Evolutionary conservation across 495 filamentous ascomycete genomes (phyloP).

Genomic region (Arthonia radiata): DNA sequence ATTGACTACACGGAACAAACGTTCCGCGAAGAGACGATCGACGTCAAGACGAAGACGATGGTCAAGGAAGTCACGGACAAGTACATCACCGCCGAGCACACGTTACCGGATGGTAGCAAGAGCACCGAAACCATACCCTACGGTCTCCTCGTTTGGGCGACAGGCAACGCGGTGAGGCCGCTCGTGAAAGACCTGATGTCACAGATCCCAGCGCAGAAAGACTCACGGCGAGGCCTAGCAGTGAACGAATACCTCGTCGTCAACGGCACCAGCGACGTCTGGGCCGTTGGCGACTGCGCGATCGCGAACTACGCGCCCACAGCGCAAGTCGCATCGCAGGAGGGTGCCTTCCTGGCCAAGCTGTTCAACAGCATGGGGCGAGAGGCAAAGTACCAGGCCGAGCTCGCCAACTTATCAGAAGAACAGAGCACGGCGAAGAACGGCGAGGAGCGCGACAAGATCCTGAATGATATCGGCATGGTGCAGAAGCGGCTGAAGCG

Average conservation of each 20-base stretch:
- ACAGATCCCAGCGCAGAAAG: conserved; percentile 80
- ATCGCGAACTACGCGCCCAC: conserved; percentile 94
- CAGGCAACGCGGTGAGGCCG: conserved; percentile 78
- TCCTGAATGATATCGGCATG: conserved; percentile 50
- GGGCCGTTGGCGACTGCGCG: conserved; percentile 77
- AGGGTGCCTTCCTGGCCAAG: conserved; percentile 82
- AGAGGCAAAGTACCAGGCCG: conserved; percentile 51
- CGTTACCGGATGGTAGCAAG: conserved; percentile 69
- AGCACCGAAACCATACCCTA: conserved; percentile 62
- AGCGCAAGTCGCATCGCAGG: conserved; percentile 86
- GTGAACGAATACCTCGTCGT: conserved; percentile 98
- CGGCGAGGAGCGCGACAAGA: conserved; percentile 26
- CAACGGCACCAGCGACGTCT: conserved; percentile 87
- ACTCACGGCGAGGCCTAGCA: conserved; percentile 78
- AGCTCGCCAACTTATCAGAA: conserved; percentile 36
- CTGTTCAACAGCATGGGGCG: conserved; percentile 97
- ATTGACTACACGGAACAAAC: conserved; percentile 98
- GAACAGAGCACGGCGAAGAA: conserved; percentile 37
- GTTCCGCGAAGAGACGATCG: conserved; percentile 95
- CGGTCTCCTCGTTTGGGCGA: conserved; percentile 93
- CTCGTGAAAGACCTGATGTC: conserved; percentile 75
- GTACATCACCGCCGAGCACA: conserved; percentile 74
- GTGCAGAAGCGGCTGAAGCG: conserved; percentile 65
- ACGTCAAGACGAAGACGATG: conserved; percentile 93
- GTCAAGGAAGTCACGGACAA: conserved; percentile 94